phyloP scores from a whole-genome alignment of 2,329 filamentous ascomycete species.

The Byssothecium circinans region DNA sequence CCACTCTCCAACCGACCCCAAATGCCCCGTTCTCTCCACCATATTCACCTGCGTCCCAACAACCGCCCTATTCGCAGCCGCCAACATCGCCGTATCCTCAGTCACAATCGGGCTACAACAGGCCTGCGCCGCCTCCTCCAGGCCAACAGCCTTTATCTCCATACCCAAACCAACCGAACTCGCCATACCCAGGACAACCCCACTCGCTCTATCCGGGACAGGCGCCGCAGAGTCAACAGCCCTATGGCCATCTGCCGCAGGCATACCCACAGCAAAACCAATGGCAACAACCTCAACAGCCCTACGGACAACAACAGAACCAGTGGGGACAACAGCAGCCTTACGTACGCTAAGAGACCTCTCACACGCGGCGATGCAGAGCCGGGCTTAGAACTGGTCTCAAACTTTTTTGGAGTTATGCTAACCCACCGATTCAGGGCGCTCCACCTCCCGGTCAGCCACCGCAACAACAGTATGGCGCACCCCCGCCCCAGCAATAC shows the following conservation, averaged over 20 bases:
- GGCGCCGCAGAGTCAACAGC: constrained; percentile 22
- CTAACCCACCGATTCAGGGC: constrained; percentile 21
- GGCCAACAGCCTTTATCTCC: constrained; percentile 28
- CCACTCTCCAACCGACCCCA: constrained; percentile 20
- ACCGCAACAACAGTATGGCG: constrained; percentile 17
- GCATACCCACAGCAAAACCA: constrained; percentile 28
- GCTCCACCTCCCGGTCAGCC: constrained; percentile 12
- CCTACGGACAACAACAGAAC: constrained; percentile 29
- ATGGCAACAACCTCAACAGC: constrained; percentile 21
- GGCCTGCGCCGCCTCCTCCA: constrained; percentile 35
- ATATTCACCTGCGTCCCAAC: constrained; percentile 43
- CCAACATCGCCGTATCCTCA: constrained; percentile 42
- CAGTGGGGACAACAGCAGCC: constrained; percentile 28
- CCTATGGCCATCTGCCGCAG: not conserved
- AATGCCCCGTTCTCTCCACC: constrained; percentile 33
- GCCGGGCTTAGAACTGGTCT: constrained; percentile 6
- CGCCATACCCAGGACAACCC: constrained; percentile 27
- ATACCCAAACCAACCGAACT: constrained; percentile 17
- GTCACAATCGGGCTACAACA: constrained; percentile 37
- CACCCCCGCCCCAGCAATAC: constrained; percentile 7
- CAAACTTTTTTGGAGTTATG: constrained; percentile 1
- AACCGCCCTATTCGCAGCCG: constrained; percentile 49
- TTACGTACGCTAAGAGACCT: constrained; percentile 23
- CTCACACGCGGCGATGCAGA: constrained; percentile 19
- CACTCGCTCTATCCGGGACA: constrained; percentile 23